Evolutionary conservation across 805 yeast species (phyloP).

Genomic region (Candida broadrunensis): DNA sequence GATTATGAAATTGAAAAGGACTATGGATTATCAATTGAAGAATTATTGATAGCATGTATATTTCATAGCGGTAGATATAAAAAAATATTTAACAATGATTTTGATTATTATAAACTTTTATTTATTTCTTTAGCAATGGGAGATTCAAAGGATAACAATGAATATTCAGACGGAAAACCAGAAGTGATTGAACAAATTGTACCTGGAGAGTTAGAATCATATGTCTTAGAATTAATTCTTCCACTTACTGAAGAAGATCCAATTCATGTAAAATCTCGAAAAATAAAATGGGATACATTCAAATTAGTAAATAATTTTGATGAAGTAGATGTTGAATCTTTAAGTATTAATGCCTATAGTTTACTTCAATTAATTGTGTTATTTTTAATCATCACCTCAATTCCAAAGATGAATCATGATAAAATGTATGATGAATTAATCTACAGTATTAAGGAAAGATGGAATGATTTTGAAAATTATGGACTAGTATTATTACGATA

Average conservation of each 20-base stretch:
- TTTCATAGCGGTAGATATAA: constrained; percentile 43
- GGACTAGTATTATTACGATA: constrained; percentile 49
- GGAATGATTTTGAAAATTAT: constrained; percentile 41
- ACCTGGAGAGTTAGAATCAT: neutral
- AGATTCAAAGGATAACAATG: neutral
- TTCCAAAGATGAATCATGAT: constrained; percentile 22
- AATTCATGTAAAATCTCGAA: constrained; percentile 9
- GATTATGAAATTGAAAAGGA: constrained; percentile 33
- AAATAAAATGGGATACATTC: constrained; percentile 27
- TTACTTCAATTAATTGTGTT: constrained; percentile 48
- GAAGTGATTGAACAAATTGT: neutral
- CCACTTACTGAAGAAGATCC: constrained; percentile 9
- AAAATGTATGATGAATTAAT: constrained; percentile 24
- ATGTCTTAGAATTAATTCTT: neutral
- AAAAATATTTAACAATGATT: constrained; percentile 29
- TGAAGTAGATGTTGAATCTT: constrained; percentile 33
- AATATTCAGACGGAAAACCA: constrained; percentile 4
- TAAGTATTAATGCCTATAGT: constrained; percentile 37
- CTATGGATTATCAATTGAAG: constrained; percentile 31
- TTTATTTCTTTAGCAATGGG: constrained; percentile 40
- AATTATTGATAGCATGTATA: constrained; percentile 21
- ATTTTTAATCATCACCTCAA: constrained; percentile 41
- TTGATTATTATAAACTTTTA: constrained; percentile 42
- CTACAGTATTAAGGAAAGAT: constrained; percentile 21
- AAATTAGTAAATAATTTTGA: constrained; percentile 35